Evolutionary conservation across 352 stramenopile genomes (phyloP).

Genomic region (Peronospora farinosa): DNA sequence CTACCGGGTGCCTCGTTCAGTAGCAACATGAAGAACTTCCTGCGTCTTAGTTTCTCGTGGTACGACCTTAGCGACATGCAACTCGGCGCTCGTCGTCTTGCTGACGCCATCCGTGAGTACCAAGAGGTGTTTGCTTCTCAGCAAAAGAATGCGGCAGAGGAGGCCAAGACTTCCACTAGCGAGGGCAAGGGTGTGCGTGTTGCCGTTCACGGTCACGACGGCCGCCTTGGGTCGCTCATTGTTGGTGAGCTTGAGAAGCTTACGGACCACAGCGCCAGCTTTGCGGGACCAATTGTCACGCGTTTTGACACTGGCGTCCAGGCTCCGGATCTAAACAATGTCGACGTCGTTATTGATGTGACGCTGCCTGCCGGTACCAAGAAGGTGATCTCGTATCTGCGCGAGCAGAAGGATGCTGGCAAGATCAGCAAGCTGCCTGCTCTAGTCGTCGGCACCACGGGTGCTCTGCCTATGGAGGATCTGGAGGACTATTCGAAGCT

Average conservation of each 20-base stretch:
- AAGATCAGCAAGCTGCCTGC: constrained; percentile 64
- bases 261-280: constrained; percentile 41
- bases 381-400: constrained; percentile 50
- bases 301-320: constrained; percentile 37
- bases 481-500: constrained; percentile 59
- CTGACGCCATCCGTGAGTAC: constrained; percentile 65
- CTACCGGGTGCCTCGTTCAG: constrained; percentile 78
- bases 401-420: constrained; percentile 50
- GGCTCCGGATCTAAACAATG: constrained; percentile 32
- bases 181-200: constrained; percentile 40
- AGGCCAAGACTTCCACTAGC: constrained; percentile 5
- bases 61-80: constrained; percentile 79
- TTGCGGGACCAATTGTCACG: constrained; percentile 53
- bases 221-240: constrained; percentile 68
- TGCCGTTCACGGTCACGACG: constrained; percentile 62
- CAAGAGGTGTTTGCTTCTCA: constrained; percentile 34
- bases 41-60: constrained; percentile 84
- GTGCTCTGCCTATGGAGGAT: constrained; percentile 42
- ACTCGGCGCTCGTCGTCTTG: constrained; percentile 64
- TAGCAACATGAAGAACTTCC: constrained; percentile 83
- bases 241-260: constrained; percentile 52
- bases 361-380: constrained; percentile 67
- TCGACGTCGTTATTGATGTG: constrained; percentile 76
- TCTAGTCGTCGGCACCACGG: constrained; percentile 76
- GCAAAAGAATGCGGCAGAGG: constrained; percentile 17